Evolutionary conservation across 768 basidiomycete genomes (phyloP).

Genomic region (Naematelia aurantialba): DNA sequence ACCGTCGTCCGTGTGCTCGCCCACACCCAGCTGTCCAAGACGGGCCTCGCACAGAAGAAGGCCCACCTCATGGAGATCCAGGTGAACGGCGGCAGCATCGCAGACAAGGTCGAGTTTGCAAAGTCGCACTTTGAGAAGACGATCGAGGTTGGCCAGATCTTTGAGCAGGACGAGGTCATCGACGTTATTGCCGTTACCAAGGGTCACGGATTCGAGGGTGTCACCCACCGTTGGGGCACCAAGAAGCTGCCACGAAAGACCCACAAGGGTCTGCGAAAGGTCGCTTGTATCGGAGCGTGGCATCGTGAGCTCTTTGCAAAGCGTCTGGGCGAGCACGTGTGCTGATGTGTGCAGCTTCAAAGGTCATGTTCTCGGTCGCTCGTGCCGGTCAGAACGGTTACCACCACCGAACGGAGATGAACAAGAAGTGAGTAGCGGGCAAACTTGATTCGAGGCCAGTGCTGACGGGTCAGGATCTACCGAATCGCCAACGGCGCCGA

Average conservation of each 20-base stretch:
- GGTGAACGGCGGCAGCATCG: constrained; percentile 86
- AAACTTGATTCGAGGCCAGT: too few species aligned
- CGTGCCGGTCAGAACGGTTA: constrained; percentile 93
- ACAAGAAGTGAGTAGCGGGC: constrained; percentile 40
- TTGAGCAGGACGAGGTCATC: constrained; percentile 94
- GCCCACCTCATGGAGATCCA: constrained; percentile 99
- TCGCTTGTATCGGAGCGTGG: constrained; percentile 61
- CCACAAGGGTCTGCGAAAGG: constrained; percentile 99
- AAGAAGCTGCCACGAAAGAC: constrained; percentile 95
- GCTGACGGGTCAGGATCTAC: constrained; percentile 60
- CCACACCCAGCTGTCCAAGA: constrained; percentile 98
- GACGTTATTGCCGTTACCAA: constrained; percentile 98
- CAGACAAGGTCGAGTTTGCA: constrained; percentile 97
- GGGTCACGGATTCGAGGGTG: constrained; percentile 98
- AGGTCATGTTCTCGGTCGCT: constrained; percentile 99
- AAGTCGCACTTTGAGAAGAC: constrained; percentile 95
- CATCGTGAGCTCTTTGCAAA: constrained; percentile 55
- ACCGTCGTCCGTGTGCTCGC: constrained; percentile 98
- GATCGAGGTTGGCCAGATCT: constrained; percentile 74
- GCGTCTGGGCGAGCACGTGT: background rate
- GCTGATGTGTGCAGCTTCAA: background rate
- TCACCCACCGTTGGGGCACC: constrained; percentile 98
- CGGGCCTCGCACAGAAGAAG: constrained; percentile 97
- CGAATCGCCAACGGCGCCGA: constrained; percentile 78
- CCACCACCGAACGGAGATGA: constrained; percentile 55